Evolutionary conservation across 2,329 filamentous ascomycete genomes (phyloP).

Genomic region (Diaporthe velutina): DNA sequence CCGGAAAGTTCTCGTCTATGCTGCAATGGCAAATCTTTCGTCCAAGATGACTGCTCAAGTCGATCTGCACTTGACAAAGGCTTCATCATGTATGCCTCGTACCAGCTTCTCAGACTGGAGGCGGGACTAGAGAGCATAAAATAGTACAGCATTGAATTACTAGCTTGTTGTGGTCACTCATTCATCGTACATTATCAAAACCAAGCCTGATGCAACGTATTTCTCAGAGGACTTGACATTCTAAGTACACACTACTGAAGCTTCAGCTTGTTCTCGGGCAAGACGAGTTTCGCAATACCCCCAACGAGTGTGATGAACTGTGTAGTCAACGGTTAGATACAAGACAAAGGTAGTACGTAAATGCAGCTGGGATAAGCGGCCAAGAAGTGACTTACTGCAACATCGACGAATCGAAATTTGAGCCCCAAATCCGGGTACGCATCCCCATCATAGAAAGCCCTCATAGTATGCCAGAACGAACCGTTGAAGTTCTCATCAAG

Average conservation of each 20-base stretch:
- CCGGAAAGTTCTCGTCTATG: not conserved
- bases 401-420: slow-evolving; percentile 19
- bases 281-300: slow-evolving; percentile 2
- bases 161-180: not conserved
- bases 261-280: slow-evolving; percentile 7
- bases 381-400: slow-evolving; percentile 18
- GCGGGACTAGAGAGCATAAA: not conserved
- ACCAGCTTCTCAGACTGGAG: not conserved
- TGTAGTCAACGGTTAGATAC: not conserved
- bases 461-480: slow-evolving; percentile 14
- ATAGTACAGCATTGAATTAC: not conserved
- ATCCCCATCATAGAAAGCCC: slow-evolving; percentile 28
- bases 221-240: not conserved
- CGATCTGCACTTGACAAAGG: not conserved
- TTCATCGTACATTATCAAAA: not conserved
- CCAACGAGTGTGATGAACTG: slow-evolving; percentile 32
- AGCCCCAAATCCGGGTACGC: slow-evolving; percentile 20
- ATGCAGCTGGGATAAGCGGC: not conserved
- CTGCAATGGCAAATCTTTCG: not conserved
- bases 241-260: not conserved
- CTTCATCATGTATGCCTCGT: no score
- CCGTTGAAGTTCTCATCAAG: not conserved
- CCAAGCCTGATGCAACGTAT: not conserved
- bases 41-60: not conserved
- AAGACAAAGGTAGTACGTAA: not conserved